Conservation (phyloP, 2,329 filamentous ascomycete species). For the Colletotrichum lindemuthianum region DNA sequence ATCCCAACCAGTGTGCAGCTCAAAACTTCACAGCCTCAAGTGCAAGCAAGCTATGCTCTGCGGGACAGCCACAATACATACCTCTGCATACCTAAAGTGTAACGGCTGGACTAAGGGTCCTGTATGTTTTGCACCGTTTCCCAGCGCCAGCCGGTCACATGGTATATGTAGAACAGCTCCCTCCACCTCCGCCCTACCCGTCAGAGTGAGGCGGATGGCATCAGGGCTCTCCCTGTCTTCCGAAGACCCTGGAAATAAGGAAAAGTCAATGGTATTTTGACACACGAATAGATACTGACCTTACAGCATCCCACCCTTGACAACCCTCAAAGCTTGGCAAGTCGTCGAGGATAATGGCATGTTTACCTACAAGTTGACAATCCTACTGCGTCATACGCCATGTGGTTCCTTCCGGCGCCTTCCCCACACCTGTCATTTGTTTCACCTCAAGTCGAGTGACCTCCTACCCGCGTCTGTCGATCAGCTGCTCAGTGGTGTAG, state of each 20-base stretch:
- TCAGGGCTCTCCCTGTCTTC: no score
- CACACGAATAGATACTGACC: no score
- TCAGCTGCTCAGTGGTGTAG: not conserved
- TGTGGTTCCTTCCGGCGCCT: conserved; percentile 11
- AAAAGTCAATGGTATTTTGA: not conserved
- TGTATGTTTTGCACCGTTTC: not conserved
- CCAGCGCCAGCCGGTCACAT: not conserved
- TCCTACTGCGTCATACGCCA: conserved; percentile 33
- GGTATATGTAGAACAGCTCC: not conserved
- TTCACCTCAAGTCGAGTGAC: conserved; percentile 25
- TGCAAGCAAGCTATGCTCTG: no score
- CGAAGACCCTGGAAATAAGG: not conserved
- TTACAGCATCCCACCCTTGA: no score
- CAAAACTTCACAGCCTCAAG: no score
- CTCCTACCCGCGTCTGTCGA: conserved; percentile 11
- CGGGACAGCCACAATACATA: not conserved
- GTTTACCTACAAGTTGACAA: conserved; percentile 2
- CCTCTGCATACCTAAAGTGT: conserved; percentile 11
- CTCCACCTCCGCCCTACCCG: no score
- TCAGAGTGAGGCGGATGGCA: no score
- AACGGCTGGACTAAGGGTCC: conserved; percentile 9
- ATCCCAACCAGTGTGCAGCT: no score
- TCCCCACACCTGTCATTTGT: conserved; percentile 34
- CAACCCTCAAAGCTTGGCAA: no score
- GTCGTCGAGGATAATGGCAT: not conserved